These are phyloP conservation scores for Musa troglodytarum DNA, from an alignment of 176 grass and related monocot species.

Conservation along the genomic window DNA sequence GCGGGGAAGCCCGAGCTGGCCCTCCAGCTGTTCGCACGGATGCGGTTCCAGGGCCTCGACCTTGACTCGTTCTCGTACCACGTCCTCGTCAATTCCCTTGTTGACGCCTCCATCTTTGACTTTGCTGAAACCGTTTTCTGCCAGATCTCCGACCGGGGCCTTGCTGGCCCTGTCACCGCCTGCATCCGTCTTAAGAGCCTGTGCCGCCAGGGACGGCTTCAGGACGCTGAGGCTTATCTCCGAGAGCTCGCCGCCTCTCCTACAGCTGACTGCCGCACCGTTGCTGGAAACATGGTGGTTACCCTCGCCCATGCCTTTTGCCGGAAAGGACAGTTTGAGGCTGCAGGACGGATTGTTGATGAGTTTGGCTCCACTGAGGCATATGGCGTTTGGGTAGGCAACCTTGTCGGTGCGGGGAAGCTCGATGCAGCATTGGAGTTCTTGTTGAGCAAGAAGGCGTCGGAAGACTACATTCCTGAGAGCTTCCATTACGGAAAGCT, in stretches of 20 bases:
- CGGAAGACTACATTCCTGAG: constrained; percentile 66
- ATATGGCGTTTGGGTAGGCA: constrained; percentile 52
- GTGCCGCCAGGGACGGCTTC: constrained; percentile 34
- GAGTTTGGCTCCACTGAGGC: constrained; percentile 52
- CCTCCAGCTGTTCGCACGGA: constrained; percentile 47
- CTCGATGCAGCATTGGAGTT: constrained; percentile 53
- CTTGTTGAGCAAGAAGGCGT: constrained; percentile 54
- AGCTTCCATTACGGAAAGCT: constrained; percentile 39
- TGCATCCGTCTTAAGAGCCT: constrained; percentile 75
- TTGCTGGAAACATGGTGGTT: constrained; percentile 17
- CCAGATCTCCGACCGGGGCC: constrained; percentile 31
- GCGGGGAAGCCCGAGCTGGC: constrained; percentile 77
- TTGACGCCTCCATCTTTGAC: constrained; percentile 67
- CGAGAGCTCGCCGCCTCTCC: constrained; percentile 36
- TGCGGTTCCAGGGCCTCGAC: constrained; percentile 67
- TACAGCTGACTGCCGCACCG: constrained; percentile 24
- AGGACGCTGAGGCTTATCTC: constrained; percentile 47
- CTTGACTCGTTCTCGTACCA: constrained; percentile 53
- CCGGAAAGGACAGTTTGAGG: constrained; percentile 28
- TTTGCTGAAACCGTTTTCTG: constrained; percentile 47
- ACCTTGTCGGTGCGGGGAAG: constrained; percentile 37
- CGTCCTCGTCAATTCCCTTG: constrained; percentile 84
- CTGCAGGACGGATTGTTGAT: constrained; percentile 46
- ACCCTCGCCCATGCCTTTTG: constrained; percentile 39
- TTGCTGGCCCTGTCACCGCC: constrained; percentile 20